phyloP scores from a whole-genome alignment of 2,329 filamentous ascomycete species.

The Microdochium nivale region DNA sequence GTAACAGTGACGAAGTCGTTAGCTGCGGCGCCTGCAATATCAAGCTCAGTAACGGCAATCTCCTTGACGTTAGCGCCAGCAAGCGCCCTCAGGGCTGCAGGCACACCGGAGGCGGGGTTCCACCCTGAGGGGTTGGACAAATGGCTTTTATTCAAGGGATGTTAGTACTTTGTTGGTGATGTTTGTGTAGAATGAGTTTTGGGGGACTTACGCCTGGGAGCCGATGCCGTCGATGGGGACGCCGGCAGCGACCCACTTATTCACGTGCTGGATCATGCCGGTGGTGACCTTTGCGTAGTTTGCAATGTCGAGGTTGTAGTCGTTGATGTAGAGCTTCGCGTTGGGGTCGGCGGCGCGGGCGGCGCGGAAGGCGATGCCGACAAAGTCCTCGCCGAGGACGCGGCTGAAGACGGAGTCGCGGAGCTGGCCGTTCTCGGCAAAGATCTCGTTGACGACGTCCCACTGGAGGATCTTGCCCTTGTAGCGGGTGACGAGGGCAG shows the following conservation, averaged over 20 bases:
- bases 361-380: constrained; percentile 61
- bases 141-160: too few relatives aligned
- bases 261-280: constrained; percentile 42
- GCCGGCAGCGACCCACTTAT: constrained; percentile 38
- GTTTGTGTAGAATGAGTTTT: too few relatives aligned
- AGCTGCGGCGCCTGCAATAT: constrained; percentile 44
- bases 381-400: constrained; percentile 62
- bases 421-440: constrained; percentile 51
- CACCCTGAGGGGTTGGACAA: constrained; percentile 30
- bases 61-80: constrained; percentile 36
- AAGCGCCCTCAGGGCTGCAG: constrained; percentile 34
- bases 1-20: constrained; percentile 32
- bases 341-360: constrained; percentile 57
- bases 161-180: too few relatives aligned
- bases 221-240: constrained; percentile 53
- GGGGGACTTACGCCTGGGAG: too few relatives aligned
- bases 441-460: constrained; percentile 60
- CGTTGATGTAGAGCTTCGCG: constrained; percentile 70
- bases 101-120: constrained; percentile 42
- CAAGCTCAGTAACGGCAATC: constrained; percentile 52
- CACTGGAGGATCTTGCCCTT: constrained; percentile 49
- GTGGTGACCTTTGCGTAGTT: constrained; percentile 43
- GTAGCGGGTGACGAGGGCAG: constrained; percentile 47
- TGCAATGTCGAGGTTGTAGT: constrained; percentile 58
- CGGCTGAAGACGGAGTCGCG: constrained; percentile 56